phyloP scores from a whole-genome alignment of 2,329 filamentous ascomycete species.

The Curvularia sp. region DNA sequence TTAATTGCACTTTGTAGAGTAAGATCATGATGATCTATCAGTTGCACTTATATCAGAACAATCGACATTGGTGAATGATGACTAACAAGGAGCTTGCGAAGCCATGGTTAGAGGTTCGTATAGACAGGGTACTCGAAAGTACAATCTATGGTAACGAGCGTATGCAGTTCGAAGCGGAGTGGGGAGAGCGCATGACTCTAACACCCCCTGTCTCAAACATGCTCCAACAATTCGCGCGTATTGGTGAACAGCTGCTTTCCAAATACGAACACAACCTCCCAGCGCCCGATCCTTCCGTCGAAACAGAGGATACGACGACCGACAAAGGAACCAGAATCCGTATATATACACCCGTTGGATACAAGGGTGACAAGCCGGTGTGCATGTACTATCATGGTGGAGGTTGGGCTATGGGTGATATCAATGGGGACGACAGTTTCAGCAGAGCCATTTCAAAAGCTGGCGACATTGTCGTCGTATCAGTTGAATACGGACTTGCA shows the following conservation, averaged over 20 bases:
- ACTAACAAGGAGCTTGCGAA: slow-evolving; percentile 34
- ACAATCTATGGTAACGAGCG: slow-evolving; percentile 3
- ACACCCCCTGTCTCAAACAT: slow-evolving; percentile 31
- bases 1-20: neutral
- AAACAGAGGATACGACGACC: slow-evolving; percentile 40
- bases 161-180: slow-evolving; percentile 42
- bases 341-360: slow-evolving; percentile 46
- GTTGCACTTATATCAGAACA: neutral
- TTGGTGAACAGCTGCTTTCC: slow-evolving; percentile 28
- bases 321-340: slow-evolving; percentile 39
- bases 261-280: slow-evolving; percentile 43
- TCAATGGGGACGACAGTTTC: slow-evolving; percentile 44
- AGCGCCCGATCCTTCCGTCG: slow-evolving; percentile 41
- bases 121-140: slow-evolving; percentile 20
- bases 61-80: slow-evolving; percentile 2
- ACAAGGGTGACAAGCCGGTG: slow-evolving; percentile 40
- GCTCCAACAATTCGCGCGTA: slow-evolving; percentile 22
- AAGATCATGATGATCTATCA: neutral
- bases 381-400: slow-evolving; percentile 49
- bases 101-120: slow-evolving; percentile 38
- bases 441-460: slow-evolving; percentile 36
- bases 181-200: slow-evolving; percentile 38
- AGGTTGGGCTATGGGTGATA: slow-evolving; percentile 49
- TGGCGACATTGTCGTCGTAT: slow-evolving; percentile 41
- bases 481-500: slow-evolving; percentile 48